phyloP scores from a whole-genome alignment of 805 yeast species.

The Kodamaea laetipori region DNA sequence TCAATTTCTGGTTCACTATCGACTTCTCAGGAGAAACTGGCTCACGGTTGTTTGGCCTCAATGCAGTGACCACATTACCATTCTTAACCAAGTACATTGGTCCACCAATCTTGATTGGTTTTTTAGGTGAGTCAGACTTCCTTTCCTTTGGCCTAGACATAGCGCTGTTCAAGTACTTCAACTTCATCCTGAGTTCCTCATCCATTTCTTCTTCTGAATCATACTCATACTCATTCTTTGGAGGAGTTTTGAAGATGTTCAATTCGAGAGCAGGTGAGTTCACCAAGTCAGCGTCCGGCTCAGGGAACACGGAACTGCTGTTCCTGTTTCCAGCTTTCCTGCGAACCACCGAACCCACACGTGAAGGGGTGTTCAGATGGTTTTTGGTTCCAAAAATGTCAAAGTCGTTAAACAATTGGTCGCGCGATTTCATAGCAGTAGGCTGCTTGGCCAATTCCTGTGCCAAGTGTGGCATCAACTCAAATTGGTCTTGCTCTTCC shows the following conservation, averaged over 20 bases:
- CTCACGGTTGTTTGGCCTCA: conserved; percentile 5
- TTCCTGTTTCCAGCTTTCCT: conserved; percentile 1
- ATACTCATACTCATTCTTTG: conserved; percentile 15
- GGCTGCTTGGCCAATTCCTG: conserved; percentile 35
- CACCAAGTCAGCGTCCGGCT: conserved; percentile 26
- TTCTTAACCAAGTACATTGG: conserved; percentile 38
- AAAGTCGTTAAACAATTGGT: conserved; percentile 31
- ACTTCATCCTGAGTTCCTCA: conserved; percentile 16
- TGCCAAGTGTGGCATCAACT: conserved; percentile 40
- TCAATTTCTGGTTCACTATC: conserved; percentile 13
- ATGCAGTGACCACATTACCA: conserved; percentile 18
- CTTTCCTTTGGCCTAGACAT: conserved; percentile 16
- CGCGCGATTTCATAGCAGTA: conserved; percentile 29
- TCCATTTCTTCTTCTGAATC: conserved; percentile 10
- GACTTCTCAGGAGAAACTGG: conserved; percentile 5
- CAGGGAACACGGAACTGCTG: conserved; percentile 27
- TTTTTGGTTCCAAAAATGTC: conserved; percentile 19
- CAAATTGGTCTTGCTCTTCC: conserved; percentile 3
- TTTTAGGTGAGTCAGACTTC: conserved; percentile 14
- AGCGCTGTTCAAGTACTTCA: conserved; percentile 14
- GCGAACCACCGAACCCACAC: conserved; percentile 17
- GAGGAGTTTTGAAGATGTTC: conserved; percentile 32
- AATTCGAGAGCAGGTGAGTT: conserved; percentile 18
- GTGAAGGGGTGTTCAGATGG: conserved; percentile 6
- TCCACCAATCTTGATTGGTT: conserved; percentile 24